Conservation (phyloP, 441 rosid genomes). For the Croton laevigatus region DNA sequence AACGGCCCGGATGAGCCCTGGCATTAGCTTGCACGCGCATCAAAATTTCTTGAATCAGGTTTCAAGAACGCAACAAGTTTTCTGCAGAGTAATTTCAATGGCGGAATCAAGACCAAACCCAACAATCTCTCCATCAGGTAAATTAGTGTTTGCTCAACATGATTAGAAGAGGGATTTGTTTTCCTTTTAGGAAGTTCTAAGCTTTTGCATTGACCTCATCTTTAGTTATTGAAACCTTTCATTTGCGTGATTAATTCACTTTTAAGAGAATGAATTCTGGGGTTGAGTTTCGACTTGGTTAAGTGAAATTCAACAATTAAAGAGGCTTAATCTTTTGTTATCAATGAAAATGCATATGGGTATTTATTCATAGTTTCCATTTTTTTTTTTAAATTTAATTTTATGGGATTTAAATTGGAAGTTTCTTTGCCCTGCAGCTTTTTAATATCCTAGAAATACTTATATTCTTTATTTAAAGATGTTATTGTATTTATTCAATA, state of each 20-base stretch:
- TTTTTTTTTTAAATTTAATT: too few species aligned
- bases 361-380: too few species aligned
- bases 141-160: not conserved
- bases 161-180: not conserved
- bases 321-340: not conserved
- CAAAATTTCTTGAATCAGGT: not conserved
- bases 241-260: not conserved
- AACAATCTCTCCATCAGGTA: slow-evolving; percentile 22
- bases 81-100: slow-evolving; percentile 19
- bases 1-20: not conserved
- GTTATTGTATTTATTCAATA: too few species aligned
- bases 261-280: not conserved
- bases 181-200: not conserved
- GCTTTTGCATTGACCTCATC: not conserved
- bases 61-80: not conserved
- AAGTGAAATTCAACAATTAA: not conserved
- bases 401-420: too few species aligned
- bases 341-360: not conserved
- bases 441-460: too few species aligned
- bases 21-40: not conserved
- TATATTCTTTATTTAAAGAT: too few species aligned
- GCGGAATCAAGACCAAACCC: slow-evolving; percentile 27
- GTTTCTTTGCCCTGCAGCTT: too few species aligned
- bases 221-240: not conserved
- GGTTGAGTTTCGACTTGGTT: not conserved